Evolutionary conservation across 306 rosid species (phyloP).

Genomic region (Delonix regia): DNA sequence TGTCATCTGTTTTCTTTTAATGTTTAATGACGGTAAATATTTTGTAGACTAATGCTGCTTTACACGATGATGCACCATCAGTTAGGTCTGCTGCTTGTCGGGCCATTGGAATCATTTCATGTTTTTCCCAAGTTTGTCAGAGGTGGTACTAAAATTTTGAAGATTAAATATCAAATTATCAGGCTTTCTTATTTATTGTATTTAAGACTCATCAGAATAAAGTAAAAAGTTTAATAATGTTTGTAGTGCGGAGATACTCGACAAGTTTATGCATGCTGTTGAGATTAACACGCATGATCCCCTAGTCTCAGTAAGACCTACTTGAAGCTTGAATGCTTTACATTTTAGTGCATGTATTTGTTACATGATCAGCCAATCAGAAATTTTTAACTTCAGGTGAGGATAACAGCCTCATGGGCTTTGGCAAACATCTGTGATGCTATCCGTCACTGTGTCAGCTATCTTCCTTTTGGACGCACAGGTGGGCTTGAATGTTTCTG

Average conservation of each 20-base stretch:
- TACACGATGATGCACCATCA: constrained; percentile 64
- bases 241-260: constrained; percentile 85
- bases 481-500: constrained; percentile 53
- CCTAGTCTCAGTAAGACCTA: constrained; percentile 64
- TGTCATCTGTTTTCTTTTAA: background rate
- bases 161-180: background rate
- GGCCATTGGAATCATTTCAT: constrained; percentile 91
- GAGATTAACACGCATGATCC: constrained; percentile 75
- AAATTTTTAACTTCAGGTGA: constrained; percentile 59
- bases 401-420: constrained; percentile 96
- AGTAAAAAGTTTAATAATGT: constrained; percentile 33
- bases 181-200: constrained; percentile 17
- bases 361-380: constrained; percentile 23
- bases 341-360: background rate
- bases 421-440: constrained; percentile 94
- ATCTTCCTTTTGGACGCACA: constrained; percentile 44
- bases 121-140: constrained; percentile 83
- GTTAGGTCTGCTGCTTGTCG: constrained; percentile 98
- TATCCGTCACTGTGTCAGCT: constrained; percentile 56
- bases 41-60: constrained; percentile 68
- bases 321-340: background rate
- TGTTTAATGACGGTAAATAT: constrained; percentile 21
- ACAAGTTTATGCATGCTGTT: constrained; percentile 75
- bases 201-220: constrained; percentile 16
- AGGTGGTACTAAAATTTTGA: constrained; percentile 63